These are phyloP conservation scores for Apiospora marii DNA, from an alignment of 2,329 filamentous ascomycete genomes.

Conservation along the genomic window DNA sequence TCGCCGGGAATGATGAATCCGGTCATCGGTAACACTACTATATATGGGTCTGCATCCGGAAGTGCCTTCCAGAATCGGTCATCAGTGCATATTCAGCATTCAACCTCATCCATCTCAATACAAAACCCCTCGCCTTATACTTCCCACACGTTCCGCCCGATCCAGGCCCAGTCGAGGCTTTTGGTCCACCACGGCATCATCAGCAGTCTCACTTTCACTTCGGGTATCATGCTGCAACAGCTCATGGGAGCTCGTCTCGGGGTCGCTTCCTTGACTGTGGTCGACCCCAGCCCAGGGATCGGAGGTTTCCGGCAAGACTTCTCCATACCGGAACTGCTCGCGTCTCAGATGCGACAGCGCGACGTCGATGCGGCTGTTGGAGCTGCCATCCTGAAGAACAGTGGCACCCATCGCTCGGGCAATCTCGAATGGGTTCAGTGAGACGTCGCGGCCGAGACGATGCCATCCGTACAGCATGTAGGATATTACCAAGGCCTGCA, in stretches of 20 bases:
- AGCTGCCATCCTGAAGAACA: constrained; percentile 4
- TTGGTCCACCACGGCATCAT: not conserved
- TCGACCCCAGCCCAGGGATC: no score
- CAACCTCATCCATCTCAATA: not conserved
- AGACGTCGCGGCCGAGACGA: constrained; percentile 13
- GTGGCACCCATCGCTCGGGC: constrained; percentile 15
- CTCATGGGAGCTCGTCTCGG: not conserved
- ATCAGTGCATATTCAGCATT: not conserved
- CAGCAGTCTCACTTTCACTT: not conserved
- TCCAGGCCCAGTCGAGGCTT: not conserved
- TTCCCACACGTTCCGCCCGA: not conserved
- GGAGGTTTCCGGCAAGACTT: not conserved
- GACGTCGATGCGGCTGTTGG: constrained; percentile 8
- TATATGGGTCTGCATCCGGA: not conserved
- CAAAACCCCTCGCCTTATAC: not conserved
- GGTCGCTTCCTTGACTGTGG: not conserved
- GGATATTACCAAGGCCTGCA: constrained; percentile 12
- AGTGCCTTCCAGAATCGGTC: no score
- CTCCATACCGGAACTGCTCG: constrained; percentile 7
- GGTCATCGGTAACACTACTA: no score
- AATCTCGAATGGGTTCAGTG: constrained; percentile 24
- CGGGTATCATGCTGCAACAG: not conserved
- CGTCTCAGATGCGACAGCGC: not conserved
- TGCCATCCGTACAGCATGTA: constrained; percentile 22
- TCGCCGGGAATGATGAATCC: not conserved